phyloP scores from a whole-genome alignment of 2,329 filamentous ascomycete genomes.

The Plectosphaerella cucumerina region DNA sequence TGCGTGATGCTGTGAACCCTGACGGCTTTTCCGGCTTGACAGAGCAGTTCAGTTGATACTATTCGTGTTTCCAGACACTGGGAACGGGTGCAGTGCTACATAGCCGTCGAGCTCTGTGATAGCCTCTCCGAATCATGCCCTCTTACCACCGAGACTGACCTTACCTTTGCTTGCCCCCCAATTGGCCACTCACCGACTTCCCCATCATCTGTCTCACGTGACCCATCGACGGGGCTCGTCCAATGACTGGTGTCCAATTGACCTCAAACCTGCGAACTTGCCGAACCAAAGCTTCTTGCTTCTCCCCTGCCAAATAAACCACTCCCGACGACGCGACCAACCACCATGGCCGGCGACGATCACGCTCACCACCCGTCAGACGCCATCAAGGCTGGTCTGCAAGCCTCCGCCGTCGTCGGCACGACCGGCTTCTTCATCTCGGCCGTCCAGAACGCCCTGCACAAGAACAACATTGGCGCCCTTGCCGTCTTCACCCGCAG shows the following conservation, averaged over 20 bases:
- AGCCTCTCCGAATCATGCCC: no score
- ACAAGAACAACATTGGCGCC: slow-evolving; percentile 75
- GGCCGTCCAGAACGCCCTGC: slow-evolving; percentile 81
- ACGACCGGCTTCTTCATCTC: slow-evolving; percentile 67
- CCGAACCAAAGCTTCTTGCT: slow-evolving; percentile 8
- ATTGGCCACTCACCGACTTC: slow-evolving; percentile 4
- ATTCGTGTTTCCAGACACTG: no score
- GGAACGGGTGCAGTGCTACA: no score
- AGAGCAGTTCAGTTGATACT: no score
- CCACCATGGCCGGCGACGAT: slow-evolving; percentile 26
- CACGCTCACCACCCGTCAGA: slow-evolving; percentile 67
- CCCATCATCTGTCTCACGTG: slow-evolving; percentile 6
- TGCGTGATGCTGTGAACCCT: no score
- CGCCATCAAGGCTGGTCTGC: slow-evolving; percentile 64
- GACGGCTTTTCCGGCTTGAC: neutral
- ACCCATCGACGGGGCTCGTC: neutral
- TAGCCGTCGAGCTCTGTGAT: no score
- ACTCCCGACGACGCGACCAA: slow-evolving; percentile 7
- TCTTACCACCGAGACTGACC: no score
- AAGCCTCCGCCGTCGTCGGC: slow-evolving; percentile 61
- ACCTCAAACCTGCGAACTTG: slow-evolving; percentile 14
- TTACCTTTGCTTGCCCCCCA: neutral
- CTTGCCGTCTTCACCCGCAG: slow-evolving; percentile 76
- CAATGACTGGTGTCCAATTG: slow-evolving; percentile 7
- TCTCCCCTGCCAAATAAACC: neutral